A percentile compares a stretch with the other conserved stretches of the same genome.
phyloP scores from a whole-genome alignment of 228 moss, liverwort and hornwort species.

The Sphagnum magellanicum region DNA sequence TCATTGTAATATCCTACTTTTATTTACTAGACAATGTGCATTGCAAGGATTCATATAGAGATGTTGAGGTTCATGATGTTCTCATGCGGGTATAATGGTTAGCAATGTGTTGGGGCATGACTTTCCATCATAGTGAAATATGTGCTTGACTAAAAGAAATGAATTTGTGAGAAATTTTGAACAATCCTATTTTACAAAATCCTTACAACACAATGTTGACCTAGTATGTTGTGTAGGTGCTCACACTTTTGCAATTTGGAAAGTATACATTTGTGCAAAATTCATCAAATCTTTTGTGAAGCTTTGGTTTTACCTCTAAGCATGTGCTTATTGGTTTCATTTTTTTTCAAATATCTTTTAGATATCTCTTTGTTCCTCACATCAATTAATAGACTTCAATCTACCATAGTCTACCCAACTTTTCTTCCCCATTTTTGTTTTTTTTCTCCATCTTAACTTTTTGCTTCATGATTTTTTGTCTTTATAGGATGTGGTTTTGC shows the following conservation, averaged over 20 bases:
- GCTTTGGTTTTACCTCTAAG: slow-evolving; percentile 88
- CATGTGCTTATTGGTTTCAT: slow-evolving; percentile 92
- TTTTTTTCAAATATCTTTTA: slow-evolving; percentile 52
- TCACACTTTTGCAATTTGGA: slow-evolving; percentile 91
- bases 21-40: no score
- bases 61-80: no score
- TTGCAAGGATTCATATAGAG: no score
- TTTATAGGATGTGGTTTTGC: no score
- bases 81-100: no score
- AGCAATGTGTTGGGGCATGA: not conserved
- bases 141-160: no score
- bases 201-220: no score
- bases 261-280: slow-evolving; percentile 85
- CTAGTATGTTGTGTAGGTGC: slow-evolving; percentile 28
- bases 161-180: not conserved
- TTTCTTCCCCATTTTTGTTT: no score
- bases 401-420: no score
- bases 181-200: not conserved
- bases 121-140: no score
- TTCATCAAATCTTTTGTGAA: slow-evolving; percentile 67
- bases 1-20: no score
- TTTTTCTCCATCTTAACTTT: slow-evolving; percentile 1
- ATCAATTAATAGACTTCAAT: no score
- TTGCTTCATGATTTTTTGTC: not conserved
- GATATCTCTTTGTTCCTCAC: not conserved